Evolutionary conservation across 2,329 filamentous ascomycete species (phyloP).

Genomic region (Talaromyces verruculosus): DNA sequence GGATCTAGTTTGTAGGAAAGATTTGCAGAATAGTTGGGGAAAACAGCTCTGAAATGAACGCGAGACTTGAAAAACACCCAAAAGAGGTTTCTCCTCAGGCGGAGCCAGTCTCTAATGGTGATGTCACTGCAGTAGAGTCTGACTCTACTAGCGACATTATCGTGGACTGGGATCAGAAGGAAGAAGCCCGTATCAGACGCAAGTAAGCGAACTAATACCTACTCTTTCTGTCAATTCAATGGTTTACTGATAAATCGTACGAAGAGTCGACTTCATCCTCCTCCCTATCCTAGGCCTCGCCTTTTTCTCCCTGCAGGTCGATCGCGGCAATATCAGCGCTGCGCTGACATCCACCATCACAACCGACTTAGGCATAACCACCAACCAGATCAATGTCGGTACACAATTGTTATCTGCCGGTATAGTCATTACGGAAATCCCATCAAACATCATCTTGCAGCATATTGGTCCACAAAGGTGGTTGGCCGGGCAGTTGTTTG

Average conservation of each 20-base stretch:
- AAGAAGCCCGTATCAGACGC: conserved; percentile 28
- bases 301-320: conserved; percentile 31
- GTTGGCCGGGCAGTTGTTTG: conserved; percentile 55
- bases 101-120: conserved; percentile 11
- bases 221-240: no score
- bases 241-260: neutral
- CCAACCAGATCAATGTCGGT: conserved; percentile 57
- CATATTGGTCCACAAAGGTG: conserved; percentile 56
- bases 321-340: conserved; percentile 48
- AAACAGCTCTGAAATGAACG: neutral
- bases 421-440: conserved; percentile 52
- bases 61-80: neutral
- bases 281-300: conserved; percentile 33
- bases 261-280: conserved; percentile 33
- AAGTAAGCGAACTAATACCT: conserved; percentile 27
- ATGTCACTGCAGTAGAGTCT: conserved; percentile 20
- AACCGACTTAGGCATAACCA: conserved; percentile 51
- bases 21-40: no score
- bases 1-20: neutral
- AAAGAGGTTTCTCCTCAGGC: conserved; percentile 4
- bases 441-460: conserved; percentile 55
- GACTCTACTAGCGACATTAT: conserved; percentile 25
- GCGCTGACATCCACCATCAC: conserved; percentile 56
- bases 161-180: conserved; percentile 31
- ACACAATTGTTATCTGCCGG: conserved; percentile 54